phyloP scores from a whole-genome alignment of 2,329 filamentous ascomycete genomes.

The Alternaria viburni region DNA sequence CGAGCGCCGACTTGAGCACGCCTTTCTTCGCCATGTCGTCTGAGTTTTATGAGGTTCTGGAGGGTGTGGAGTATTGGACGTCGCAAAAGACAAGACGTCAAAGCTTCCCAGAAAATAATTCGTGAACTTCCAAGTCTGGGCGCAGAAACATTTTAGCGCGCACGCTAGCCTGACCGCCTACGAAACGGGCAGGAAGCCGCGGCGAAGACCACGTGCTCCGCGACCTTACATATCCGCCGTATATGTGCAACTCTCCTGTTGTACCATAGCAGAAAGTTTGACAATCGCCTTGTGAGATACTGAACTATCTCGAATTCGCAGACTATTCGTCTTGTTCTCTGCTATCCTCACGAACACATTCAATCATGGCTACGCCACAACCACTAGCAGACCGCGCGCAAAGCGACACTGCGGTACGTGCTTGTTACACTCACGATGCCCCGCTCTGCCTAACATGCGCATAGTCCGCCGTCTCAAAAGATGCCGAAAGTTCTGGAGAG shows the following conservation, averaged over 20 bases:
- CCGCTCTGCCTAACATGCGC: background rate
- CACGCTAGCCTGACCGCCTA: slow-evolving; percentile 40
- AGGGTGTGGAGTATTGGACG: background rate
- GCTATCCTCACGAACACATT: background rate
- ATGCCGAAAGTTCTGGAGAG: slow-evolving; percentile 57
- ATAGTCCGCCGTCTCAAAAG: slow-evolving; percentile 26
- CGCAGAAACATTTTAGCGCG: slow-evolving; percentile 37
- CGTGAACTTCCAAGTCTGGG: slow-evolving; percentile 44
- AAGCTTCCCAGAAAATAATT: slow-evolving; percentile 36
- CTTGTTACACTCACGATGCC: background rate
- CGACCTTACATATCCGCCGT: slow-evolving; percentile 15
- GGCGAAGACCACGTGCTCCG: slow-evolving; percentile 31
- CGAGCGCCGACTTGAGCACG: slow-evolving; percentile 65
- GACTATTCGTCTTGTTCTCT: background rate
- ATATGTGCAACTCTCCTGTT: background rate
- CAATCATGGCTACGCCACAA: slow-evolving; percentile 30
- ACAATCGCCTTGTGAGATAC: background rate
- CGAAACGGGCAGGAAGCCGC: slow-evolving; percentile 32
- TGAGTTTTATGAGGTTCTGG: background rate
- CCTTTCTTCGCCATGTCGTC: slow-evolving; percentile 50
- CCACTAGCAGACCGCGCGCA: slow-evolving; percentile 25
- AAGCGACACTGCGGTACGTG: slow-evolving; percentile 30
- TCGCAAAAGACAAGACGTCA: slow-evolving; percentile 16
- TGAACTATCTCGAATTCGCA: too few relatives aligned
- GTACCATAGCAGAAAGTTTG: background rate